Conservation (phyloP, 306 rosid species). For the Spatholobus suberectus region DNA sequence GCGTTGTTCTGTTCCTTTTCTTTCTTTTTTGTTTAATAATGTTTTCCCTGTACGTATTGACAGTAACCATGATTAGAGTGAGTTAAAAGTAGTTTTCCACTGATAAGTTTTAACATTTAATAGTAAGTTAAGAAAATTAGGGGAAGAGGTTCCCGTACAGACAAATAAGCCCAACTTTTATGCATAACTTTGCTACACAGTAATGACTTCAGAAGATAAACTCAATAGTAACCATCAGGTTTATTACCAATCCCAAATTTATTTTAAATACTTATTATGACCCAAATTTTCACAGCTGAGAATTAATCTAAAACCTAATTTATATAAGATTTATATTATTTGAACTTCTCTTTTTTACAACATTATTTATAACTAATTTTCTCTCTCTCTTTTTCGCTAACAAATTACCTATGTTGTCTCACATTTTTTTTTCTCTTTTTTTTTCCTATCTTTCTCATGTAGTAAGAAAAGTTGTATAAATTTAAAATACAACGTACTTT, state of each 20-base stretch:
- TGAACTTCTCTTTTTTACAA: background rate
- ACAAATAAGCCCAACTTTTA: background rate
- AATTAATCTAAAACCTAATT: slow-evolving; percentile 9
- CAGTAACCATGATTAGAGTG: background rate
- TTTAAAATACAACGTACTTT: background rate
- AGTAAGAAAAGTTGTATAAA: background rate
- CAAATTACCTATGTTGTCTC: background rate
- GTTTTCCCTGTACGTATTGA: background rate
- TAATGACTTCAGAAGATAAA: background rate
- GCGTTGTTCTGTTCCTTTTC: background rate
- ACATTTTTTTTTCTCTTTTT: background rate
- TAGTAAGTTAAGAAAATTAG: background rate
- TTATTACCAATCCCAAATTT: background rate
- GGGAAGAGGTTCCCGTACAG: background rate
- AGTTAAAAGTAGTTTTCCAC: slow-evolving; percentile 14
- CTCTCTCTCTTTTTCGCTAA: background rate
- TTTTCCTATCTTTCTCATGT: background rate
- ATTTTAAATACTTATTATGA: background rate
- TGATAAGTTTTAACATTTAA: background rate
- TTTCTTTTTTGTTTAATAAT: slow-evolving; percentile 18
- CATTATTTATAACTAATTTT: too few relatives aligned
- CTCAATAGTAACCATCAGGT: background rate
- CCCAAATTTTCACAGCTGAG: background rate
- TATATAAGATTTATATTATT: background rate
- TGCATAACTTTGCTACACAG: background rate